A percentile compares a stretch with the other conserved stretches of the same genome.
phyloP scores from a whole-genome alignment of 192 early-diverging fungal genomes.

The Globomyces pollinis-pini region DNA sequence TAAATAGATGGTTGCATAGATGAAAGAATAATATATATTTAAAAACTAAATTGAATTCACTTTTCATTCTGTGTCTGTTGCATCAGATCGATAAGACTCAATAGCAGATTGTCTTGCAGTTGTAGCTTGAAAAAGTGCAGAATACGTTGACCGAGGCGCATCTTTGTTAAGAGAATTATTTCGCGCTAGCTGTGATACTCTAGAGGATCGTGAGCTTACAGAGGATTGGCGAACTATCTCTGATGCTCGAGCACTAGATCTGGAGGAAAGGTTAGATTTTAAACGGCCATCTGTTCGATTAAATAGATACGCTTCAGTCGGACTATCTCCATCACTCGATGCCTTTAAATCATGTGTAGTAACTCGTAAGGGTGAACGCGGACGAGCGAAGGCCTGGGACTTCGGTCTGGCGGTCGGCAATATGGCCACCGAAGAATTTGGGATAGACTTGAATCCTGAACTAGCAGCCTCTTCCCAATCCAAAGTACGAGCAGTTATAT shows the following conservation, averaged over 20 bases:
- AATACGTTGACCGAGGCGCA: constrained; percentile 1
- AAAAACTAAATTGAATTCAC: neutral
- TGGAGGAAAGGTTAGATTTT: neutral
- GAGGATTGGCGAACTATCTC: neutral
- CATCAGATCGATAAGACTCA: neutral
- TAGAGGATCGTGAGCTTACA: neutral
- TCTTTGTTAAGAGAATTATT: neutral
- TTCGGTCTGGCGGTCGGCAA: no score
- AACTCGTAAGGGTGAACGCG: no score
- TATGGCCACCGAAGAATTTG: no score
- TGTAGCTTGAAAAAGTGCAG: neutral
- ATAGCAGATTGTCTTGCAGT: neutral
- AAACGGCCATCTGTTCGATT: neutral
- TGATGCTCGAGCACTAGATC: neutral
- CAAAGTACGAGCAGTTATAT: no score
- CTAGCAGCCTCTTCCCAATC: no score
- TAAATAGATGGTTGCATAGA: neutral
- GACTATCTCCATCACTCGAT: neutral
- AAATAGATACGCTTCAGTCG: neutral
- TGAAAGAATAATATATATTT: neutral
- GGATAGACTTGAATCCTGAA: no score
- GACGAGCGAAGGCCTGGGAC: no score
- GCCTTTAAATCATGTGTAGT: no score
- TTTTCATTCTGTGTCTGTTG: neutral
- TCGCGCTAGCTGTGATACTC: neutral